These are phyloP conservation scores for Ilex aquifolium DNA, from an alignment of 257 asterid species.

Conservation along the genomic window DNA sequence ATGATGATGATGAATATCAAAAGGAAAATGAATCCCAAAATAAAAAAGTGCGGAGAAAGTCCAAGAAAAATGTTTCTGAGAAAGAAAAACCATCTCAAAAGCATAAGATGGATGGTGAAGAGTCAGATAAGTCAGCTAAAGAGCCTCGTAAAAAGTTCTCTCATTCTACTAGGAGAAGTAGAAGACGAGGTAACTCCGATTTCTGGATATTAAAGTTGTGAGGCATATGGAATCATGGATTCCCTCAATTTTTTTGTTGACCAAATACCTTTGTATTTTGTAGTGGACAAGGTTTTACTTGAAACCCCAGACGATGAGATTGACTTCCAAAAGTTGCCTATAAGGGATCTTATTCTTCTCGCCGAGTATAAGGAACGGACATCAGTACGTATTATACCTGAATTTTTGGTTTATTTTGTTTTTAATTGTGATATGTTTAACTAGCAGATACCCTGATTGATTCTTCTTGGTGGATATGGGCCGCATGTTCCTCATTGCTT, in stretches of 20 bases:
- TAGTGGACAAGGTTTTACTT: conserved; percentile 70
- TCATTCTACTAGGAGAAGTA: conserved; percentile 53
- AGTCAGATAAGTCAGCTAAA: conserved; percentile 33
- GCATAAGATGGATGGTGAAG: conserved; percentile 48
- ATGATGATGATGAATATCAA: conserved; percentile 33
- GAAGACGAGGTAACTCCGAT: conserved; percentile 51
- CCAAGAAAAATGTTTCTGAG: conserved; percentile 34
- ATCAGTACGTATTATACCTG: conserved; percentile 23
- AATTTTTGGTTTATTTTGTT: too few relatives aligned
- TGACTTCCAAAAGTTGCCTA: conserved; percentile 51
- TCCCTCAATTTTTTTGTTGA: conserved; percentile 13
- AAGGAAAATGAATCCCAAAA: conserved; percentile 33
- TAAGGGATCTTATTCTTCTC: conserved; percentile 72
- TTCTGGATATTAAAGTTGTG: conserved; percentile 10
- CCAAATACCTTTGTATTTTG: conserved; percentile 14
- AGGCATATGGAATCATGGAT: conserved; percentile 1
- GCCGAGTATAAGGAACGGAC: conserved; percentile 74
- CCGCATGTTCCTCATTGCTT: too few relatives aligned
- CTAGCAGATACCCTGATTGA: too few relatives aligned
- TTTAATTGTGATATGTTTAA: too few relatives aligned
- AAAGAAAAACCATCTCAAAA: conserved; percentile 51
- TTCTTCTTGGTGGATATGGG: too few relatives aligned
- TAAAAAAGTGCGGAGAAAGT: conserved; percentile 33
- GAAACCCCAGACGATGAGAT: conserved; percentile 75
- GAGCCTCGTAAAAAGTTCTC: conserved; percentile 63